Percentiles rank a stretch among this genome's conserved stretches.
Evolutionary conservation across 495 filamentous ascomycete species (phyloP).

Genomic region (Penicillium silybi): DNA sequence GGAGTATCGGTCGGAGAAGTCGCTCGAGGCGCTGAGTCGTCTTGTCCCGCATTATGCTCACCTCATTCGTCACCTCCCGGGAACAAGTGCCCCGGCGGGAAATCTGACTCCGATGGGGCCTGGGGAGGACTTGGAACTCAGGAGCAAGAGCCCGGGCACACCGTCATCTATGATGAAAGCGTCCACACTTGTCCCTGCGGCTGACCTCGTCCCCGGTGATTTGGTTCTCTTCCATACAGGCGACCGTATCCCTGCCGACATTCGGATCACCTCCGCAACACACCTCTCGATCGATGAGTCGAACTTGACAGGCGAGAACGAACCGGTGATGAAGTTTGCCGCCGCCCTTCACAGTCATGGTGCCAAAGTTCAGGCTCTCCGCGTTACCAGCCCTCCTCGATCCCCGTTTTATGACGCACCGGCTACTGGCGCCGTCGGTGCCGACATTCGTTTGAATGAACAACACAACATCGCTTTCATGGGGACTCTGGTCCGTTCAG

Average conservation of each 20-base stretch:
- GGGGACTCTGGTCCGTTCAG: constrained; percentile 93
- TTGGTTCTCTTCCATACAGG: constrained; percentile 90
- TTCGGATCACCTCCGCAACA: constrained; percentile 84
- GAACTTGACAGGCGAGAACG: constrained; percentile 95
- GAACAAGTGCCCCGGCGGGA: constrained; percentile 18
- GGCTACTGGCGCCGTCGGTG: constrained; percentile 58
- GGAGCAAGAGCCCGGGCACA: constrained; percentile 35
- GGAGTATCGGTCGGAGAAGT: constrained; percentile 97
- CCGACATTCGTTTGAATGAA: constrained; percentile 62
- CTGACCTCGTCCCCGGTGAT: constrained; percentile 86
- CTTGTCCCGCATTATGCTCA: constrained; percentile 94
- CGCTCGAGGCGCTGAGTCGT: constrained; percentile 88
- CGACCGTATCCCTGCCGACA: constrained; percentile 93
- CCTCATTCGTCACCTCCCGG: constrained; percentile 61
- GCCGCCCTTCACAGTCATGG: constrained; percentile 49
- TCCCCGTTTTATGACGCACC: constrained; percentile 59
- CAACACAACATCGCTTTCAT: constrained; percentile 91
- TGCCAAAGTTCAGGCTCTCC: constrained; percentile 15
- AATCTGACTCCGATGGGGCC: constrained; percentile 26
- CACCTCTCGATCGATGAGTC: constrained; percentile 94
- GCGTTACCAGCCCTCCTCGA: constrained; percentile 39
- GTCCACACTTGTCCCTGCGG: constrained; percentile 78
- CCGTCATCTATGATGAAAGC: constrained; percentile 60
- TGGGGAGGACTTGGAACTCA: constrained; percentile 44
- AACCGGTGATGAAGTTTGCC: constrained; percentile 74